These are phyloP conservation scores for Diplocarpon rosae DNA, from an alignment of 2,329 filamentous ascomycete genomes.

Conservation along the genomic window DNA sequence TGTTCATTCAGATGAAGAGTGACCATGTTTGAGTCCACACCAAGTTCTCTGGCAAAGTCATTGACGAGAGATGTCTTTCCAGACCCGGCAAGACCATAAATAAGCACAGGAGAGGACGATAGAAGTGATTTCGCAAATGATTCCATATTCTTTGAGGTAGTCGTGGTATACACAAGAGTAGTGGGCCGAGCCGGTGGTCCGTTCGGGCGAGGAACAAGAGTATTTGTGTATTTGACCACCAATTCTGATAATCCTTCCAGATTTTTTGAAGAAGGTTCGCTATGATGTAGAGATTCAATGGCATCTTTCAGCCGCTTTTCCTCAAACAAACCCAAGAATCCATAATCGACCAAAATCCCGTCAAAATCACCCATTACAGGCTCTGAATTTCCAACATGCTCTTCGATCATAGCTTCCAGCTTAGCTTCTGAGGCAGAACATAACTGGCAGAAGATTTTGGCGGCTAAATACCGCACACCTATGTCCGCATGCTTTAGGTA, in stretches of 20 bases:
- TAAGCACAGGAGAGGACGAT: slow-evolving; percentile 58
- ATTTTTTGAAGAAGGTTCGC: slow-evolving; percentile 1
- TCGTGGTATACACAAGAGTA: slow-evolving; percentile 57
- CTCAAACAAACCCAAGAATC: slow-evolving; percentile 54
- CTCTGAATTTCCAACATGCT: slow-evolving; percentile 50
- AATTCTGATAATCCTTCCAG: slow-evolving; percentile 42
- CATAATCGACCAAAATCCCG: slow-evolving; percentile 64
- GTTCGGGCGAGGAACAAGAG: slow-evolving; percentile 55
- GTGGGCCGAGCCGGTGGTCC: slow-evolving; percentile 37
- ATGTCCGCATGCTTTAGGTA: slow-evolving; percentile 51
- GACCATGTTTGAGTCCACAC: slow-evolving; percentile 72
- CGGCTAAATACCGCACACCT: slow-evolving; percentile 66
- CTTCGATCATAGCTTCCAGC: slow-evolving; percentile 57
- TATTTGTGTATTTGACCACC: slow-evolving; percentile 53
- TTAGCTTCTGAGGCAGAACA: slow-evolving; percentile 72
- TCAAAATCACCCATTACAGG: slow-evolving; percentile 64
- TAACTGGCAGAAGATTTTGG: slow-evolving; percentile 70
- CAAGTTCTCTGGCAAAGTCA: slow-evolving; percentile 69
- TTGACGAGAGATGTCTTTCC: slow-evolving; percentile 85
- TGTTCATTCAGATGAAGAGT: slow-evolving; percentile 96
- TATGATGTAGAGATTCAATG: slow-evolving; percentile 3
- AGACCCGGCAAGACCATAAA: slow-evolving; percentile 73
- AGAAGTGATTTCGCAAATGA: slow-evolving; percentile 58
- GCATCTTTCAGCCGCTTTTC: slow-evolving; percentile 29
- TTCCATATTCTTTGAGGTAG: slow-evolving; percentile 61